phyloP scores from a whole-genome alignment of 176 grass and related monocot genomes.

The Eleusine coracana region DNA sequence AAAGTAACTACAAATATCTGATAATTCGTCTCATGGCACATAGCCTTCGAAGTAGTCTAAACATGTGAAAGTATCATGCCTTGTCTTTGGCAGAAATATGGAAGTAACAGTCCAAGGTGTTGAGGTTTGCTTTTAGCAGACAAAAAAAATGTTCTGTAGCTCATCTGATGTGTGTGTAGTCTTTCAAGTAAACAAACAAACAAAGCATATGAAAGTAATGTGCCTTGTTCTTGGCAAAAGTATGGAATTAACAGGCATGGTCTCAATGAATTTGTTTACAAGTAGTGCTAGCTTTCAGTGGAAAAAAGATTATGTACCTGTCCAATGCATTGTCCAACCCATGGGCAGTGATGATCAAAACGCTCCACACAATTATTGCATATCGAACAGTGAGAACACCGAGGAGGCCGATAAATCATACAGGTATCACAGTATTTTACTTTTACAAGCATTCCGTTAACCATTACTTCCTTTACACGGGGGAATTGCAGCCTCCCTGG shows the following conservation, averaged over 20 bases:
- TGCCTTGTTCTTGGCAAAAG: not conserved
- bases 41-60: not conserved
- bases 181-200: slow-evolving; percentile 7
- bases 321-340: slow-evolving; percentile 96
- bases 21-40: not conserved
- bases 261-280: not conserved
- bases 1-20: not conserved
- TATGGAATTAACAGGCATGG: not conserved
- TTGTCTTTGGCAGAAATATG: not conserved
- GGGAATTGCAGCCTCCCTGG: slow-evolving; percentile 63
- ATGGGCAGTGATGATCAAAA: slow-evolving; percentile 96
- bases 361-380: slow-evolving; percentile 95
- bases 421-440: slow-evolving; percentile 92
- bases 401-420: slow-evolving; percentile 84
- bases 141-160: not conserved
- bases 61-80: not conserved
- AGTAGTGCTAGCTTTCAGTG: not conserved
- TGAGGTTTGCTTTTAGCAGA: not conserved
- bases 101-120: not conserved
- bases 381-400: slow-evolving; percentile 87
- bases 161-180: not conserved
- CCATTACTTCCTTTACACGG: slow-evolving; percentile 65
- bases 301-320: slow-evolving; percentile 54
- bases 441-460: slow-evolving; percentile 66
- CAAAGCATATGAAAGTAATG: slow-evolving; percentile 11